Conservation (phyloP, 257 asterid genomes). For the Solanum pennellii region DNA sequence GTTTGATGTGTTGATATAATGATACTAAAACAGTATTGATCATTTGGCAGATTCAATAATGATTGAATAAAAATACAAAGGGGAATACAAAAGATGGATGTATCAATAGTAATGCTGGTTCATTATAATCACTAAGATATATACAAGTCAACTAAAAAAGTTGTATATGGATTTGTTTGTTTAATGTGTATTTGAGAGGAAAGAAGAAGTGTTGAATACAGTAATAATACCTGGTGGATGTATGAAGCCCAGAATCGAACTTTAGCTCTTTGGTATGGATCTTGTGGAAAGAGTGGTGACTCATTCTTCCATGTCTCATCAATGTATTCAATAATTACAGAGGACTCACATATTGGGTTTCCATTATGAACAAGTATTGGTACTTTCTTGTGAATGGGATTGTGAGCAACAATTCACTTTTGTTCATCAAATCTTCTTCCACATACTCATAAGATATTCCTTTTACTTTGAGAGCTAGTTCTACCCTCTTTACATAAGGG, state of each 20-base stretch:
- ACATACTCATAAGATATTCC: conserved; percentile 24
- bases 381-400: conserved; percentile 31
- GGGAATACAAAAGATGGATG: too few species aligned
- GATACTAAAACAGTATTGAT: too few species aligned
- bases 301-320: background rate
- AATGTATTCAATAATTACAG: background rate
- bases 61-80: too few species aligned
- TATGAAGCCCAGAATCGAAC: conserved; percentile 19
- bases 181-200: background rate
- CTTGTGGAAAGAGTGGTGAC: background rate
- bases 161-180: background rate
- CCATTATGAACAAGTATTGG: conserved; percentile 31
- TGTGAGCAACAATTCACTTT: conserved; percentile 8
- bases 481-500: conserved; percentile 27
- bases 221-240: conserved; percentile 15
- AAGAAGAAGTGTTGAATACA: background rate
- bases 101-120: too few species aligned
- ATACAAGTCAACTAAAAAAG: too few species aligned
- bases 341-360: conserved; percentile 3
- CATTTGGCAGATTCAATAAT: too few species aligned
- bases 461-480: conserved; percentile 35
- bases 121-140: too few species aligned
- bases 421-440: background rate
- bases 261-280: background rate
- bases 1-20: too few species aligned